Base-by-base conservation (phyloP, 148 eudicot species). In the Chenopodium quinoa region DNA sequence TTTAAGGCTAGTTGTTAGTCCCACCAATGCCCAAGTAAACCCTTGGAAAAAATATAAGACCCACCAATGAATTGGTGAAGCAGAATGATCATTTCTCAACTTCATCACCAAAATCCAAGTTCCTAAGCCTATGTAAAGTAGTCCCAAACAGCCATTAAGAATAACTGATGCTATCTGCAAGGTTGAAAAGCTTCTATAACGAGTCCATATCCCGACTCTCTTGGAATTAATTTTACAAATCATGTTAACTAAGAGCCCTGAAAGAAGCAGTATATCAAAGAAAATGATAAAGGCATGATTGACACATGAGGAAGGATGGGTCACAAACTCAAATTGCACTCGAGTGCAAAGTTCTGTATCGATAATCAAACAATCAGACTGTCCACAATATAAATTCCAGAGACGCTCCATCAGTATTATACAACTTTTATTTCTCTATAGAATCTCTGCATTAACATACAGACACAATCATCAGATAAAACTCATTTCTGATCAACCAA, bases 261-360 rank as follows among this genome's bases (percentile, higher is more conserved):
- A 79, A n/a, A 93, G 68, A 76, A 93, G 90, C 82, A 95, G 20
- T 62, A 73, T 29, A 83, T 95, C 93, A 29, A 91, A 90, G 79
- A 87, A 72, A 72, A 91, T 80, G 19, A 88, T 78, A 65, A 92
- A 73, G 1, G 81, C 86, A 86, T 95, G 94, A 80, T 93, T 95
- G 80, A 86, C 75, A 83, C 98, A 95, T 23, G 98, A 95, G 62
- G 92, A 88, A 29, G 94, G 94, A 58, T 79, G 32, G 31, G 83
- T 85, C 69, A 93, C 27, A 32, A 74, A 78, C 67, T 31, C 66
- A 27, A 92, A 82, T 80, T 84, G 76, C 44, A 83, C 54, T 48
- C 54, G 50, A 79, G 60, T 75, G 80, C 95, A 92, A 46, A 81
- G 68, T 58, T 58, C 81, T 29, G 76, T 71, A 62, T 63, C 75